A percentile compares a stretch with the other conserved stretches of the same genome.
phyloP scores from a whole-genome alignment of 1,284 basidiomycete genomes.

The Naganishia sp. region DNA sequence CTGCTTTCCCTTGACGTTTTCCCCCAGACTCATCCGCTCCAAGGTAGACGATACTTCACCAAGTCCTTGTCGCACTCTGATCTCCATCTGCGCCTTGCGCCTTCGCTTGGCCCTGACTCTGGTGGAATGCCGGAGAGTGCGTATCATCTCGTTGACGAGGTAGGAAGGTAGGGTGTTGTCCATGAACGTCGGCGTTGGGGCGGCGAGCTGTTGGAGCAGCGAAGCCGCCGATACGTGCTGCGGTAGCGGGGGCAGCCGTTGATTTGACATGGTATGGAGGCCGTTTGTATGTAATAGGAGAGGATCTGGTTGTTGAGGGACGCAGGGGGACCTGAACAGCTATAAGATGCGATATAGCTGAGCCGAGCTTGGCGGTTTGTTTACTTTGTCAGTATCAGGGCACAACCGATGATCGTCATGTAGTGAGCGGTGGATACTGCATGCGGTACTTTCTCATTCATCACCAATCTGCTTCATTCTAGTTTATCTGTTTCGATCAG shows the following conservation, averaged over 20 bases:
- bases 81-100: conserved; percentile 42
- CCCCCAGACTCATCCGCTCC: conserved; percentile 16
- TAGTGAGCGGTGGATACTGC: too few species aligned
- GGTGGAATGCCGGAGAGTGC: conserved; percentile 69
- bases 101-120: conserved; percentile 66
- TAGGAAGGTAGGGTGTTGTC: conserved; percentile 79
- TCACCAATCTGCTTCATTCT: too few species aligned
- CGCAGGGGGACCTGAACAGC: too few species aligned
- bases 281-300: too few species aligned
- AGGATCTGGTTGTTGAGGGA: too few species aligned
- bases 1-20: conserved; percentile 40
- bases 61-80: conserved; percentile 35
- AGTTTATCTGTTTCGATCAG: background rate
- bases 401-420: background rate
- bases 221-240: conserved; percentile 13
- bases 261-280: conserved; percentile 2
- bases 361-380: background rate
- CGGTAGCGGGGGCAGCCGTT: conserved; percentile 12
- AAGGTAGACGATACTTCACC: conserved; percentile 49
- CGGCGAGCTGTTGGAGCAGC: conserved; percentile 18
- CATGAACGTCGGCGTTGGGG: conserved; percentile 56
- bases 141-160: conserved; percentile 77
- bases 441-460: too few species aligned
- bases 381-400: conserved; percentile 11
- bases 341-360: background rate